Evolutionary conservation across 371 early-diverging fungal genomes (phyloP).

Genomic region (Saksenaea vasiformis): DNA sequence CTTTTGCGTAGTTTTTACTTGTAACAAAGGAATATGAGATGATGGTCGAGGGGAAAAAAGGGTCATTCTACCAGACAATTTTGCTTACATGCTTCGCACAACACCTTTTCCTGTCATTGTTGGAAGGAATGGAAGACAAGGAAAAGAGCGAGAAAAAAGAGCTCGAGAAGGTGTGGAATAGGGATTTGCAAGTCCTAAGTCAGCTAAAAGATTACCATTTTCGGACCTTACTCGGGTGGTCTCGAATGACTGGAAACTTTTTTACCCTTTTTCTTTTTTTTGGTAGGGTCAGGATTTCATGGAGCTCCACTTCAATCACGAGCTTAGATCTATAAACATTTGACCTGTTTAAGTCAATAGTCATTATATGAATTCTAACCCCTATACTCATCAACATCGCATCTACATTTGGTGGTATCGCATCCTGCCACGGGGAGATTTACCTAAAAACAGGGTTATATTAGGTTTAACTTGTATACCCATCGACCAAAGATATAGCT

Average conservation of each 20-base stretch:
- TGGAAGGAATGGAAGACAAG: background rate
- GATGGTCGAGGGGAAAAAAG: background rate
- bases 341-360: background rate
- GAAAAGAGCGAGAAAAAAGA: background rate
- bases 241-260: background rate
- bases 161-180: background rate
- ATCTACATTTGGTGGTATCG: too few relatives aligned
- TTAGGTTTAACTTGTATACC: too few relatives aligned
- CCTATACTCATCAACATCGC: background rate
- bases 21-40: background rate
- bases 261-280: background rate
- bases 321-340: background rate
- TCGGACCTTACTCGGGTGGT: background rate
- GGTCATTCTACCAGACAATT: background rate
- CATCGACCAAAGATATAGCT: too few relatives aligned
- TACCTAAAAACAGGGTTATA: background rate
- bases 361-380: background rate
- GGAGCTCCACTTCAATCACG: background rate
- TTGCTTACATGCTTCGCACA: constrained; percentile 49
- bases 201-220: background rate
- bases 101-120: constrained; percentile 50
- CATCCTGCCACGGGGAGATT: background rate
- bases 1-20: constrained; percentile 93
- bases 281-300: background rate
- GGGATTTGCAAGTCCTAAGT: constrained; percentile 4